Percentiles rank a stretch among this genome's conserved stretches.
Conservation (phyloP, 2,329 filamentous ascomycete genomes). For the Diaporthe longicolla region DNA sequence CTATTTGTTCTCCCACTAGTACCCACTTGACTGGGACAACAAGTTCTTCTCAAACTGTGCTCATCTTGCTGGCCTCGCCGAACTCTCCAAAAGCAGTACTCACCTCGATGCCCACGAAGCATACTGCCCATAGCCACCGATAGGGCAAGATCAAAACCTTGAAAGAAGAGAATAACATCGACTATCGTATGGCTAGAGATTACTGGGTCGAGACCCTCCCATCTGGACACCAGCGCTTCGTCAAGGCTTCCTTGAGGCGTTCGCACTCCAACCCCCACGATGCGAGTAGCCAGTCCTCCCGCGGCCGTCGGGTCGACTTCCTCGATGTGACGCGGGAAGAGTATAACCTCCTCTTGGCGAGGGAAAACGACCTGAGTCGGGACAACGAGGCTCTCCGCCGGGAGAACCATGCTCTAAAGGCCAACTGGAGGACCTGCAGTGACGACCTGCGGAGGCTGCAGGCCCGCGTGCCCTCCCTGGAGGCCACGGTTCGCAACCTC, state of each 20-base stretch:
- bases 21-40: background rate
- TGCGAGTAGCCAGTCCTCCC: slow-evolving; percentile 36
- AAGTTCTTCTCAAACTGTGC: background rate
- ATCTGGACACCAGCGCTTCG: slow-evolving; percentile 45
- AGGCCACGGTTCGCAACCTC: slow-evolving; percentile 55
- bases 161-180: no score
- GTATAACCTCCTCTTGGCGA: slow-evolving; percentile 44
- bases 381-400: slow-evolving; percentile 45
- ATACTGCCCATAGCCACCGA: background rate
- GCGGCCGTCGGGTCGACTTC: slow-evolving; percentile 46
- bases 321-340: slow-evolving; percentile 47
- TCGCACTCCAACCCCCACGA: slow-evolving; percentile 43
- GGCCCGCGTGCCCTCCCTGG: slow-evolving; percentile 54
- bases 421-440: slow-evolving; percentile 53
- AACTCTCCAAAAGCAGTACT: background rate
- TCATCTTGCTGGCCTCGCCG: background rate
- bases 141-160: background rate
- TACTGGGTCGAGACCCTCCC: slow-evolving; percentile 38
- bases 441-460: slow-evolving; percentile 54
- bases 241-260: slow-evolving; percentile 44
- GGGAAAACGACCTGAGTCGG: slow-evolving; percentile 43
- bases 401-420: slow-evolving; percentile 53
- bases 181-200: slow-evolving; percentile 40
- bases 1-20: background rate
- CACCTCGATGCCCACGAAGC: background rate